phyloP scores from a whole-genome alignment of 192 early-diverging fungal species.

The Mortierella claussenii region DNA sequence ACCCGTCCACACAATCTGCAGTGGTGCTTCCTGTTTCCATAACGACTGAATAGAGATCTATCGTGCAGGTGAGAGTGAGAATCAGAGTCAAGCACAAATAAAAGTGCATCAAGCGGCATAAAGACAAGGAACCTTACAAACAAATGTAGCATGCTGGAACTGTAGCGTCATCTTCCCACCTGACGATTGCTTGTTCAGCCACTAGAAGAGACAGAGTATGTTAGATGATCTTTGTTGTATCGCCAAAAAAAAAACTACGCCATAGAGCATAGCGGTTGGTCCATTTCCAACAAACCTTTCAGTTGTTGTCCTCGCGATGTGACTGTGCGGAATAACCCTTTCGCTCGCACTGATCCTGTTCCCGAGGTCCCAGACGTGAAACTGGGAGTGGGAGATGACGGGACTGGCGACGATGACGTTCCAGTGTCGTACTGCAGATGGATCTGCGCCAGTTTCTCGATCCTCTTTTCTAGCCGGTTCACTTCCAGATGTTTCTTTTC shows the following conservation, averaged over 20 bases:
- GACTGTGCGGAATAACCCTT: slow-evolving; percentile 48
- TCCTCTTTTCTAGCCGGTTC: slow-evolving; percentile 76
- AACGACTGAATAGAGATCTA: slow-evolving; percentile 57
- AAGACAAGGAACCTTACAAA: slow-evolving; percentile 43
- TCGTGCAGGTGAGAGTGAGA: not conserved
- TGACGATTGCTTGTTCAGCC: slow-evolving; percentile 55
- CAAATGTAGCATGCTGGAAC: slow-evolving; percentile 54
- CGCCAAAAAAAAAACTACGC: too few relatives aligned
- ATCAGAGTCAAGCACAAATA: not conserved
- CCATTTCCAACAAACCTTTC: slow-evolving; percentile 38
- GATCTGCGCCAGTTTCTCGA: slow-evolving; percentile 70
- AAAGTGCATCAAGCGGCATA: too few relatives aligned
- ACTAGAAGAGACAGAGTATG: too few relatives aligned
- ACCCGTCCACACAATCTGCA: slow-evolving; percentile 78
- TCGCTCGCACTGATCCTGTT: slow-evolving; percentile 32
- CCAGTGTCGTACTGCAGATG: slow-evolving; percentile 19
- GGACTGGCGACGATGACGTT: slow-evolving; percentile 2
- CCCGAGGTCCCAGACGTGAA: slow-evolving; percentile 22
- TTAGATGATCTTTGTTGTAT: too few relatives aligned
- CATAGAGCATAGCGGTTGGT: too few relatives aligned
- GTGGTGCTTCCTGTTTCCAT: slow-evolving; percentile 75
- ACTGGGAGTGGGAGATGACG: slow-evolving; percentile 21
- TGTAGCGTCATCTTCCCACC: slow-evolving; percentile 61
- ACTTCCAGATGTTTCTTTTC: slow-evolving; percentile 73
- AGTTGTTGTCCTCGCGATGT: slow-evolving; percentile 43